Conservation (phyloP, 257 asterid genomes). For the Solanum dulcamara region DNA sequence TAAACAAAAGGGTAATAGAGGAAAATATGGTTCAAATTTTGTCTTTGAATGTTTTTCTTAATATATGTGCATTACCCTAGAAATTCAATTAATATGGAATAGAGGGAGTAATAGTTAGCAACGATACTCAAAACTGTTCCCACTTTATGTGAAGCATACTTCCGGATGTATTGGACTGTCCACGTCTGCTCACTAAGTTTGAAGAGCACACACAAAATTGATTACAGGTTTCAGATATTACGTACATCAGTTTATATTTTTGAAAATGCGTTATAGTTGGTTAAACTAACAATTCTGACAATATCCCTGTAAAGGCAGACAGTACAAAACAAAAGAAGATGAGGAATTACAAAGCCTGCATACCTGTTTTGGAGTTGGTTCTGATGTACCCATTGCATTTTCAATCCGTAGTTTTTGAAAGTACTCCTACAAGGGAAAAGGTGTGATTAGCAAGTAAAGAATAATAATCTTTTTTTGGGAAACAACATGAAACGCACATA, state of each 20-base stretch:
- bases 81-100: too few species aligned
- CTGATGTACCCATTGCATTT: conserved; percentile 75
- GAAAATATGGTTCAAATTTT: too few species aligned
- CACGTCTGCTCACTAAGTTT: not conserved
- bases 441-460: not conserved
- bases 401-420: conserved; percentile 83
- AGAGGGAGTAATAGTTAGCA: not conserved
- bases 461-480: not conserved
- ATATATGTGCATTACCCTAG: too few species aligned
- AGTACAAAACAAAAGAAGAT: not conserved
- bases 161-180: not conserved
- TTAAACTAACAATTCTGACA: not conserved
- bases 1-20: too few species aligned
- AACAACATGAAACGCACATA: not conserved
- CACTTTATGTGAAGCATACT: not conserved
- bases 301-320: not conserved
- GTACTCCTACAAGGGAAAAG: conserved; percentile 47
- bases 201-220: not conserved
- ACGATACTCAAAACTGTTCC: not conserved
- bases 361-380: conserved; percentile 83
- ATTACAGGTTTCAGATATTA: not conserved
- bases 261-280: not conserved
- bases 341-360: not conserved
- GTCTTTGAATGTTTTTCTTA: too few species aligned
- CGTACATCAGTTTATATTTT: not conserved